These are phyloP conservation scores for Arthrobotrys conoides DNA, from an alignment of 2,329 filamentous ascomycete genomes.

Conservation along the genomic window DNA sequence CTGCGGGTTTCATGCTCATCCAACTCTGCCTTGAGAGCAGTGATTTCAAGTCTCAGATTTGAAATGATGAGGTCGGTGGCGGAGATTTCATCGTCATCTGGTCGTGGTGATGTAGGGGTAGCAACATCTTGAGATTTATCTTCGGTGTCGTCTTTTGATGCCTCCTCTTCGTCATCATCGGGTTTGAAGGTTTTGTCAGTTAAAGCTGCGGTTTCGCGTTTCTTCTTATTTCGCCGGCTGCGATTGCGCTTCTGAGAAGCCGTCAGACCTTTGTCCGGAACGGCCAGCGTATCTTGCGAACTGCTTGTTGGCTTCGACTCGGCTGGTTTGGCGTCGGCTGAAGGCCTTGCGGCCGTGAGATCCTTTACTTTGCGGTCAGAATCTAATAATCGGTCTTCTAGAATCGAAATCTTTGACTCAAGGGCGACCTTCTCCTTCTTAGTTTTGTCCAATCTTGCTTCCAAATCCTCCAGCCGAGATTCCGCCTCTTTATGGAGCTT, in stretches of 20 bases:
- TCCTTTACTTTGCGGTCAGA: constrained; percentile 38
- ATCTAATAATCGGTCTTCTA: constrained; percentile 65
- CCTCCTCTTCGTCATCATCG: constrained; percentile 66
- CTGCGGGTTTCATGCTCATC: constrained; percentile 80
- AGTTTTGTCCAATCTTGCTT: constrained; percentile 62
- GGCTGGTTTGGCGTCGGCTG: constrained; percentile 16
- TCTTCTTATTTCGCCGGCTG: constrained; percentile 64
- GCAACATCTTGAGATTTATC: constrained; percentile 25
- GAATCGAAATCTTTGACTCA: constrained; percentile 65
- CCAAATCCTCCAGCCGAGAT: constrained; percentile 65
- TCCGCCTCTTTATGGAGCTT: constrained; percentile 66
- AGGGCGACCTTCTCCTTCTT: constrained; percentile 62
- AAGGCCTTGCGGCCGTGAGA: constrained; percentile 31
- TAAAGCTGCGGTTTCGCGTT: constrained; percentile 64
- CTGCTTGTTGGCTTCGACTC: constrained; percentile 35
- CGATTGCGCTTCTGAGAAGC: constrained; percentile 58
- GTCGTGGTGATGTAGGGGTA: constrained; percentile 36
- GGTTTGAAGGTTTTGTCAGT: constrained; percentile 71
- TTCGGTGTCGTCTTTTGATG: constrained; percentile 35
- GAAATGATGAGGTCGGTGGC: constrained; percentile 57
- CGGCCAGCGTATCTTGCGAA: constrained; percentile 41
- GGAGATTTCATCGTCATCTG: constrained; percentile 46
- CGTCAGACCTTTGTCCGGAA: constrained; percentile 51
- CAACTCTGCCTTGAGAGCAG: constrained; percentile 68
- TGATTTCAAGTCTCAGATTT: constrained; percentile 65